phyloP scores from a whole-genome alignment of 2,329 filamentous ascomycete species.

The Scleromitrula shiraiana region DNA sequence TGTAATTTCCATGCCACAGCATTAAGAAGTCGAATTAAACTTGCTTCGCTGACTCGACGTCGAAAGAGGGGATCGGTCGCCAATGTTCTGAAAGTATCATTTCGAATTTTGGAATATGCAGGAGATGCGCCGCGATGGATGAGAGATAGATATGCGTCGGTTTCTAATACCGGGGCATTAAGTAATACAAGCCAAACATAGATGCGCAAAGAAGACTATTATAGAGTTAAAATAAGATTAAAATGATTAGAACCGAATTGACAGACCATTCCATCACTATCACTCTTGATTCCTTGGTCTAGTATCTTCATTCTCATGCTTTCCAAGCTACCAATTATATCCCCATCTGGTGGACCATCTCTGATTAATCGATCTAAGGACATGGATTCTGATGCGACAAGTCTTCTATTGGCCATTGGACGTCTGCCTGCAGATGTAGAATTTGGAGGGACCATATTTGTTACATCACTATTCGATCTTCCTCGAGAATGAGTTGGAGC shows the following conservation, averaged over 20 bases:
- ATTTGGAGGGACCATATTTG: slow-evolving; percentile 33
- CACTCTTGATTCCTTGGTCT: slow-evolving; percentile 67
- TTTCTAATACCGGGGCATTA: slow-evolving; percentile 74
- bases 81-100: slow-evolving; percentile 94
- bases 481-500: slow-evolving; percentile 39
- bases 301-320: slow-evolving; percentile 66
- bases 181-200: slow-evolving; percentile 95
- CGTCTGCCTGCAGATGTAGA: slow-evolving; percentile 36
- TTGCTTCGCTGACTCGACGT: slow-evolving; percentile 89
- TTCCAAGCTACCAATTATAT: slow-evolving; percentile 58
- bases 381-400: slow-evolving; percentile 44
- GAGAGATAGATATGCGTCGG: slow-evolving; percentile 80
- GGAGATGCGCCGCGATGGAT: slow-evolving; percentile 91
- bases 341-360: slow-evolving; percentile 68
- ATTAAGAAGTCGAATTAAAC: slow-evolving; percentile 86
- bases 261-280: slow-evolving; percentile 72
- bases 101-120: slow-evolving; percentile 93
- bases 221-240: slow-evolving; percentile 13
- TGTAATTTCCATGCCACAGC: slow-evolving; percentile 91
- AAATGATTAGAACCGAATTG: slow-evolving; percentile 4
- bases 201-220: slow-evolving; percentile 80
- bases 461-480: slow-evolving; percentile 67
- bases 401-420: slow-evolving; percentile 39
- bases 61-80: slow-evolving; percentile 97
- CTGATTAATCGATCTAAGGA: slow-evolving; percentile 69